Percentiles rank a stretch among this genome's conserved stretches.
Conservation (phyloP, 495 filamentous ascomycete species). For the Neurospora sp. region DNA sequence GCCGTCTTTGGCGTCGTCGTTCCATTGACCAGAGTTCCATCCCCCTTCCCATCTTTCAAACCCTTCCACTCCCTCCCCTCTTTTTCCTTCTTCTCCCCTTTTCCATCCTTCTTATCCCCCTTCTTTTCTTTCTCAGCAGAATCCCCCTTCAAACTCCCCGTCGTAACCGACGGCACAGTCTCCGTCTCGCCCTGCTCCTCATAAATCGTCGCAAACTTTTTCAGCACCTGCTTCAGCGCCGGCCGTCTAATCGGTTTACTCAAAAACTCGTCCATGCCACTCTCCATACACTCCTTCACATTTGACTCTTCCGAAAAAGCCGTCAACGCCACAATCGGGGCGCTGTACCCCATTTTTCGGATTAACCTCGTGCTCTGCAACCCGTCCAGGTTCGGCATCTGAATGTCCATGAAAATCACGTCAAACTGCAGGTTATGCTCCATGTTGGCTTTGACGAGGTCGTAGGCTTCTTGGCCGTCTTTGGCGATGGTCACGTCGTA, state of each 20-base stretch:
- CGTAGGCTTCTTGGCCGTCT: slow-evolving; percentile 83
- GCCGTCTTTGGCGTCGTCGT: not conserved
- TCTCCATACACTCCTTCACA: slow-evolving; percentile 71
- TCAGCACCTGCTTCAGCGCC: slow-evolving; percentile 75
- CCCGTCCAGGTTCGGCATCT: slow-evolving; percentile 92
- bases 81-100: not conserved
- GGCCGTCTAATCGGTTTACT: slow-evolving; percentile 77
- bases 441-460: slow-evolving; percentile 75
- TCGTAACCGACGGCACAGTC: slow-evolving; percentile 12
- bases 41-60: not conserved
- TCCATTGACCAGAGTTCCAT: not conserved
- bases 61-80: not conserved
- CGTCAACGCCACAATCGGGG: slow-evolving; percentile 84
- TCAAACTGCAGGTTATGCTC: slow-evolving; percentile 60
- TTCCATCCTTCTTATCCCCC: not conserved
- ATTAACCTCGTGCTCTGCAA: slow-evolving; percentile 82
- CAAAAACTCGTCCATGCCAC: slow-evolving; percentile 62
- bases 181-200: slow-evolving; percentile 40
- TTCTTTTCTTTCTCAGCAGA: not conserved
- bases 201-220: slow-evolving; percentile 46
- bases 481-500: slow-evolving; percentile 70
- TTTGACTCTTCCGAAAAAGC: slow-evolving; percentile 88
- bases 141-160: not conserved
- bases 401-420: slow-evolving; percentile 88
- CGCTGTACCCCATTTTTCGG: slow-evolving; percentile 72